Evolutionary conservation across 371 early-diverging fungal species (phyloP).

Genomic region (Blyttiomyces sp.): DNA sequence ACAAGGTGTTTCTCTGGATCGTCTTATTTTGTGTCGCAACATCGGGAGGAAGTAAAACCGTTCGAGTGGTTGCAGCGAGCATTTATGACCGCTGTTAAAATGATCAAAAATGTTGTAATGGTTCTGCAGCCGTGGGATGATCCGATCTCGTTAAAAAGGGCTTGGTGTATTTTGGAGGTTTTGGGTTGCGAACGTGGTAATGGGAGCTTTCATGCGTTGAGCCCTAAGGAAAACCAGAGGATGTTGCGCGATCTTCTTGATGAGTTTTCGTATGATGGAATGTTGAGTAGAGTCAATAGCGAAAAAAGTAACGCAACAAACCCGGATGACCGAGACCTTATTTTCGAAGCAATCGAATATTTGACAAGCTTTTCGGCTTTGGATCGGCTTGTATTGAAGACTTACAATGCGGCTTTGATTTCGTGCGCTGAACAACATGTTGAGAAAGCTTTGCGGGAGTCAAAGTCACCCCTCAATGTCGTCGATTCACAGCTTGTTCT

Average conservation of each 20-base stretch:
- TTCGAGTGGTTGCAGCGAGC: slow-evolving; percentile 30
- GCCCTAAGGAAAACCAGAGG: background rate
- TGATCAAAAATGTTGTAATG: slow-evolving; percentile 22
- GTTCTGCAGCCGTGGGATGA: slow-evolving; percentile 23
- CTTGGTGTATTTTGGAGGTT: slow-evolving; percentile 19
- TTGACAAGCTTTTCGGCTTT: slow-evolving; percentile 4
- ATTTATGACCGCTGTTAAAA: slow-evolving; percentile 24
- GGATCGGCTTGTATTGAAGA: slow-evolving; percentile 7
- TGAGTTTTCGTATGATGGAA: background rate
- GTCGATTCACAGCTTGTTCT: too few species aligned
- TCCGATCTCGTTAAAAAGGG: slow-evolving; percentile 8
- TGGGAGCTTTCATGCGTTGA: slow-evolving; percentile 15
- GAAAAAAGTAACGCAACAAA: background rate
- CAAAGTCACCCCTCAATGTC: too few species aligned
- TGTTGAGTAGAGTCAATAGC: background rate
- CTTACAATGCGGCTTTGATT: too few species aligned
- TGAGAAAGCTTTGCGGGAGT: too few species aligned
- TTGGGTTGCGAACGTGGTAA: background rate
- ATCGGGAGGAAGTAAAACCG: slow-evolving; percentile 6
- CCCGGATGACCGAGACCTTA: slow-evolving; percentile 1
- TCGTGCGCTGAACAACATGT: too few species aligned
- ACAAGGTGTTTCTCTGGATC: slow-evolving; percentile 15
- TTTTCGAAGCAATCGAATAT: background rate
- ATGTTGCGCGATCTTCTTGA: background rate
- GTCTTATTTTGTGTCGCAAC: slow-evolving; percentile 20